Base-by-base conservation (phyloP, 805 yeast genomes). In the Metschnikowia cubensis region DNA sequence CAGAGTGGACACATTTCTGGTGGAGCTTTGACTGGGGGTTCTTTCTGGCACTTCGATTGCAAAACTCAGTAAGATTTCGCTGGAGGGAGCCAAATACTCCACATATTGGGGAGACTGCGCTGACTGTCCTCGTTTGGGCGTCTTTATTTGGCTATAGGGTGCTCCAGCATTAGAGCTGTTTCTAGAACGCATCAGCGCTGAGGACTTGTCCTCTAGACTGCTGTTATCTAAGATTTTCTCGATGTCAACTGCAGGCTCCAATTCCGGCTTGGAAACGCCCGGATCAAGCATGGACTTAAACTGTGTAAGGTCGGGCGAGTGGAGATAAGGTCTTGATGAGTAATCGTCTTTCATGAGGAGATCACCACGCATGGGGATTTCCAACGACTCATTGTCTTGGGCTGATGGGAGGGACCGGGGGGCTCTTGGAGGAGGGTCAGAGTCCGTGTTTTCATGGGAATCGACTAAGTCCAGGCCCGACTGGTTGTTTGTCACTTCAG, bases 261-360 rank as follows among this genome's bases (percentile, higher is more conserved):
- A 31, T 11, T 41, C 53, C 17, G 37, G 14, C 3, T 21, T 22
- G 35, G 57, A 59, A 40, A 56, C 53, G 3, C 59, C 60, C 1
- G 60, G 61, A 25, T 58, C 60, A 15, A 58, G 60, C 53, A 49
- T 45, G 17, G 57, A 55, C 37, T 54, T 46, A 42, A 51, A 58
- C 31, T 44, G 50, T 6, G 46, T 54, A 33, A 58, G 50, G 32
- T 58, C 61, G 7, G 60, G 61, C 4, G 57, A 47, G 13, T 47
- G 35, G n/a, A 54, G 53, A 38, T 54, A 52, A 3, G 55, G 50
- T 42, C 57, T 51, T 10, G 48, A 39, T 2, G 51, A 36, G 8
- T 34, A 35, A 10, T 22, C 22, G 2, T 33, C 36, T 18, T 49
- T 52, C 6, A 36, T 43, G 1, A 55, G 43, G 8, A 57, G 46